Evolutionary conservation across 2,329 filamentous ascomycete species (phyloP), one percentile per base, ranked within the genome.

Genomic region (Fusarium penzigii): DNA sequence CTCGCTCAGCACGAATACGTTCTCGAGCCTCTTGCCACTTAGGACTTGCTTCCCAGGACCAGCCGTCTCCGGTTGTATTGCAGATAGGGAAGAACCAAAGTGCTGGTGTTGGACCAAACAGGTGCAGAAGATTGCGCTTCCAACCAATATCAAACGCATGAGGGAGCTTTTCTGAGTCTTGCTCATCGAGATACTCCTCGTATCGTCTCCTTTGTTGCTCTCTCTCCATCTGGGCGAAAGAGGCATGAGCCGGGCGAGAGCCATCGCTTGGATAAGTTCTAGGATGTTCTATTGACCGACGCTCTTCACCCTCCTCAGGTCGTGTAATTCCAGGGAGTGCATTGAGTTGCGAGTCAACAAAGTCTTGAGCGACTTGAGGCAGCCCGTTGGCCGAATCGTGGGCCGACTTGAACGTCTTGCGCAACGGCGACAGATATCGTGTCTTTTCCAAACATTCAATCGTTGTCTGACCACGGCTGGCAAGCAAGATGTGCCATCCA

Each of bases 401-500:
- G 43, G 82, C 78, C 49, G 86, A 81, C 56, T 83, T 77, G 66
- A 89, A 85, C 67, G 93, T 81, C 44, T 82, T 82, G 51, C 88
- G 83, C 54, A 96, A 70, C 0, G 91, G 90, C 10, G 89, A 91
- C 8, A 96, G 81, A 72, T 99, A 99, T 49, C 94, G 84, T 2
- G 93, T 97, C 78, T 94, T 97, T 72, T 99, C 94, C 53, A 99
- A 77, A 65, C 89, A 96, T 71, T 99, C 94, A 53, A 99, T 97
- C 3, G 94, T 99, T 1, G 94, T 99, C 72, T 95, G 86, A 4
- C 90, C 91, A 25, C 83, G 82, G 48, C 82, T 75, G 2, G 90
- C 90, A 2, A 99, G 80, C 69, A 89, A 84, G 50, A 97, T 80
- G 76, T 99, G 94, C 92, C 94, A 99, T 2, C 76, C 82, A 1